A percentile compares a stretch with the other conserved stretches of the same genome.
phyloP scores from a whole-genome alignment of 2,329 filamentous ascomycete species.

The Cordyceps farinosa region DNA sequence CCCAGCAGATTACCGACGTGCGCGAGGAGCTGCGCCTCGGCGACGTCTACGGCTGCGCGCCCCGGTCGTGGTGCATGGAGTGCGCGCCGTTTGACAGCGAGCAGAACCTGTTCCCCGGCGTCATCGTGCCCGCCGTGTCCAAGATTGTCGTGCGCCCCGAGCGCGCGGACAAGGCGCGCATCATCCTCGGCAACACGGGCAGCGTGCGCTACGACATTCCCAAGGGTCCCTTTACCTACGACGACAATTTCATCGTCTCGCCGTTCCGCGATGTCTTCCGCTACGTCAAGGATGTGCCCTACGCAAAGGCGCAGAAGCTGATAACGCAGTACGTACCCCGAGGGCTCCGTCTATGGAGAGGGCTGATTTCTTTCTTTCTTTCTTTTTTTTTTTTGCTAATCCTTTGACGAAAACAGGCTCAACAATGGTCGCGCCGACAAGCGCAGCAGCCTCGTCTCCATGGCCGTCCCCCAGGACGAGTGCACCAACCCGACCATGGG shows the following conservation, averaged over 20 bases:
- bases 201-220: slow-evolving; percentile 59
- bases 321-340: slow-evolving; percentile 25
- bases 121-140: slow-evolving; percentile 49
- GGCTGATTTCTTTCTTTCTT: too few species aligned
- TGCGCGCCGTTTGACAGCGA: slow-evolving; percentile 51
- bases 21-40: slow-evolving; percentile 54
- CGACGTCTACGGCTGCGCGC: slow-evolving; percentile 56
- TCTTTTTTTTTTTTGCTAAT: not conserved
- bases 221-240: slow-evolving; percentile 58
- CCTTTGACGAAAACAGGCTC: slow-evolving; percentile 28
- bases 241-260: slow-evolving; percentile 51
- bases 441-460: slow-evolving; percentile 34
- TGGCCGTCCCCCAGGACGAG: slow-evolving; percentile 38
- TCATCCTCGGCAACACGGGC: slow-evolving; percentile 60
- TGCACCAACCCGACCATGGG: slow-evolving; percentile 46
- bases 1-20: slow-evolving; percentile 46
- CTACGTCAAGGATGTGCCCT: slow-evolving; percentile 52
- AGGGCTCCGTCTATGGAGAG: not conserved
- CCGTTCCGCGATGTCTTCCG: slow-evolving; percentile 53
- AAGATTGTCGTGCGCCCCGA: slow-evolving; percentile 50
- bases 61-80: slow-evolving; percentile 54
- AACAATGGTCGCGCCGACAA: slow-evolving; percentile 40
- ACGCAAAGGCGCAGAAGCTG: slow-evolving; percentile 36
- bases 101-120: slow-evolving; percentile 50
- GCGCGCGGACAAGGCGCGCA: slow-evolving; percentile 46